Base-by-base conservation (phyloP, 2,329 filamentous ascomycete genomes). In the Fusarium musae region DNA sequence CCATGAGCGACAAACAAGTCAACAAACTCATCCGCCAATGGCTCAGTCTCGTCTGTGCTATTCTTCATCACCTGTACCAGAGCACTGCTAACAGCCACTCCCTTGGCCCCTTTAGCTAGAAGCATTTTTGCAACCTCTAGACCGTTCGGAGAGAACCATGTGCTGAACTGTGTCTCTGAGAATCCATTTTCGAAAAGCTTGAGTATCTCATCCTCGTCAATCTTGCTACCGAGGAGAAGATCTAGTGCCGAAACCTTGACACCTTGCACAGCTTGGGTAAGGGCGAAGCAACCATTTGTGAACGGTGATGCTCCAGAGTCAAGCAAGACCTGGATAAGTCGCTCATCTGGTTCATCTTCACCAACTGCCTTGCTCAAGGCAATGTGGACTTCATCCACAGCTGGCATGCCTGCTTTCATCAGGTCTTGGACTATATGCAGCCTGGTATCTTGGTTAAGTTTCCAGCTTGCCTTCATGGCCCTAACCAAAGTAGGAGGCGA, bases 391-490 rank as follows among this genome's bases (percentile, higher is more conserved):
- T 88, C 85, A n/a, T 86, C 85, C 0, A 82, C 83, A 1, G 83
- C 80, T 1, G 83, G 79, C 54, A 89, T 80, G 0, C 87, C 87
- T 3, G 87, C 88, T 28, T 84, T 82, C 64, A 90, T 85, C 8
- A 90, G 80, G 82, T 86, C 86, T 19, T 82, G 77, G 34, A 88
- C 80, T 19, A 89, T 81, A 11, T 82, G 82, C 64, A 85, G 85
- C 28, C 88, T 83, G 12, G 82, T 85, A 23, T 87, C 86, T 28
- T 82, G 82, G 50, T 82, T 84, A 16, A 90, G 79, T 46, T 84
- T 85, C 85, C 87, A 88, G 66, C 84, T 86, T 2, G 87, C 85
- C 72, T 89, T 86, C n/a, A 90, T 80, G 0, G 87, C 85, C 13
- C 84, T 82, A 6, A 84, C 81, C 56, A 90, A 78, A 0, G 87